phyloP scores from a whole-genome alignment of 345 rosid genomes.

The Aurinia saxatilis region DNA sequence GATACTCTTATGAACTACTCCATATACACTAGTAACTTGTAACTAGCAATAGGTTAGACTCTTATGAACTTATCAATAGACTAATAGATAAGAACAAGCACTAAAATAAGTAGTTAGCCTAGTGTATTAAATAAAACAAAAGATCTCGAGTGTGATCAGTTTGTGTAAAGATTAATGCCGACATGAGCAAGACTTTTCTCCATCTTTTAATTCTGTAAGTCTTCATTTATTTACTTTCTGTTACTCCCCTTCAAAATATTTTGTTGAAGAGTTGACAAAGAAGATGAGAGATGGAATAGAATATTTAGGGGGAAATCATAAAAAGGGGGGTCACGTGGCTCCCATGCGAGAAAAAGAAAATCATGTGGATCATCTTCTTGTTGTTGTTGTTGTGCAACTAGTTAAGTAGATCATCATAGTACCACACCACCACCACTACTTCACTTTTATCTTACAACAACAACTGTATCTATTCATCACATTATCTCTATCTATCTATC shows the following conservation, averaged over 20 bases:
- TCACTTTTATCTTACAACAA: neutral
- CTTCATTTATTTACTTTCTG: too few relatives aligned
- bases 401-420: conserved; percentile 26
- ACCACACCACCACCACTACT: conserved; percentile 10
- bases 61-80: too few relatives aligned
- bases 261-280: conserved; percentile 28
- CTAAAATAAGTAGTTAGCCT: neutral
- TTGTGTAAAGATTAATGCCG: conserved; percentile 9
- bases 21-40: too few relatives aligned
- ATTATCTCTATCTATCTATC: neutral
- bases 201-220: neutral
- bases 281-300: conserved; percentile 2
- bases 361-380: conserved; percentile 18
- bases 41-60: too few relatives aligned
- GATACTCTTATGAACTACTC: too few relatives aligned
- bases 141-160: neutral
- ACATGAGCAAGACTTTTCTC: conserved; percentile 6
- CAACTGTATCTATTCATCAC: neutral
- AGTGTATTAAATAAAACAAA: neutral
- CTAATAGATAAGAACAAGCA: neutral
- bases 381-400: neutral
- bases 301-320: too few relatives aligned
- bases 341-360: conserved; percentile 14
- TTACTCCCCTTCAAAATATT: too few relatives aligned
- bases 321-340: conserved; percentile 30